phyloP scores from a whole-genome alignment of 164 flowering plant genomes.

The Malania oleifera region DNA sequence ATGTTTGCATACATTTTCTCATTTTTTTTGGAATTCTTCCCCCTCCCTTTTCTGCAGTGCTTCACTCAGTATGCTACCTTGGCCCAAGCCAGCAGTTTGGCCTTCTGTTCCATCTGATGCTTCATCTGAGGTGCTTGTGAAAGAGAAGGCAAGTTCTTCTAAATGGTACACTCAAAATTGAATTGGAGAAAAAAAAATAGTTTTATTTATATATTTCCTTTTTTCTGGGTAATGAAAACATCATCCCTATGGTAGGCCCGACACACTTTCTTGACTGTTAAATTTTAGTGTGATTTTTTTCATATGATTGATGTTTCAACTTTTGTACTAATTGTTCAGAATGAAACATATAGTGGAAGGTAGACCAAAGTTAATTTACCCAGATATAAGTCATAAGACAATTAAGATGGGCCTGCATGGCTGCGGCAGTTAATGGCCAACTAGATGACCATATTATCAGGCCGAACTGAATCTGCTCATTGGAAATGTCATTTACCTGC shows the following conservation, averaged over 20 bases:
- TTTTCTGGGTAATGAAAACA: not conserved
- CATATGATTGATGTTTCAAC: not conserved
- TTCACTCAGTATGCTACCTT: conserved; percentile 91
- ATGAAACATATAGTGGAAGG: not conserved
- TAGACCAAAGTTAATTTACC: not conserved
- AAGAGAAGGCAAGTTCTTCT: conserved; percentile 75
- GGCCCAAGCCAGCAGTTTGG: conserved; percentile 97
- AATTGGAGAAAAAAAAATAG: not conserved
- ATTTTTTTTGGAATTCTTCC: not conserved
- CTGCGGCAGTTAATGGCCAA: not conserved
- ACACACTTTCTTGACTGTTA: too few relatives aligned
- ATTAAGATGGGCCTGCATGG: not conserved
- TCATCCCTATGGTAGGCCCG: too few relatives aligned
- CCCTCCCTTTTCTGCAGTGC: conserved; percentile 52
- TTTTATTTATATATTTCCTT: too few relatives aligned
- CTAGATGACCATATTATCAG: not conserved
- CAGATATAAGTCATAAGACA: not conserved
- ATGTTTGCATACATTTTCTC: not conserved
- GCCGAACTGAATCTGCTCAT: not conserved
- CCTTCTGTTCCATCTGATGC: conserved; percentile 87
- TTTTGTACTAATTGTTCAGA: not conserved
- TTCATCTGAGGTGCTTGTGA: conserved; percentile 67
- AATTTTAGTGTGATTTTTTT: too few relatives aligned
- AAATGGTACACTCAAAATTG: conserved; percentile 1
- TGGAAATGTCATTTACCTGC: not conserved